phyloP scores from a whole-genome alignment of 371 early-diverging fungal species.

The Syncephalastrum monosporum region DNA sequence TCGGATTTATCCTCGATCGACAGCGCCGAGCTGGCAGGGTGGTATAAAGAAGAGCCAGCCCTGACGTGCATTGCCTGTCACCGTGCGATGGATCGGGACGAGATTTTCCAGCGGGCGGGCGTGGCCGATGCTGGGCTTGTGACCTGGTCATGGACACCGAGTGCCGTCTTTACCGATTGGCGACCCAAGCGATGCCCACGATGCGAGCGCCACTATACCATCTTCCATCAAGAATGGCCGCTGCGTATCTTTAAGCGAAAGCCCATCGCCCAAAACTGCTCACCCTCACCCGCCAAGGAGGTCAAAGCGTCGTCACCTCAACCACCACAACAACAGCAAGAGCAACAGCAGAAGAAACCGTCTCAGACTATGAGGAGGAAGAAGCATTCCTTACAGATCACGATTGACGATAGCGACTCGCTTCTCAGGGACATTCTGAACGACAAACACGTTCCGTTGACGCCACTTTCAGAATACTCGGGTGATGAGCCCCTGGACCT shows the following conservation, averaged over 20 bases:
- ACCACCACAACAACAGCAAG: not conserved
- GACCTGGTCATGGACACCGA: conserved; percentile 55
- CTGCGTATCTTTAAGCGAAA: conserved; percentile 23
- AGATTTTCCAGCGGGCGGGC: conserved; percentile 31
- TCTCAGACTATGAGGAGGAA: not conserved
- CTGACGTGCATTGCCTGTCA: conserved; percentile 37
- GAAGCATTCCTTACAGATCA: not conserved
- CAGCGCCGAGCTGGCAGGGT: conserved; percentile 21
- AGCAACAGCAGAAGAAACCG: not conserved
- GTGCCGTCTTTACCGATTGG: conserved; percentile 46
- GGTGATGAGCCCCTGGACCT: not conserved
- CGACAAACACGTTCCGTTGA: not conserved
- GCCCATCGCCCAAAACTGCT: not conserved
- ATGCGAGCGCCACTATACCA: conserved; percentile 42
- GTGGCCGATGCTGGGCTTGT: conserved; percentile 35
- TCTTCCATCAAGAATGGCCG: conserved; percentile 50
- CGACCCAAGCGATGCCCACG: conserved; percentile 42
- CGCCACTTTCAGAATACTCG: not conserved
- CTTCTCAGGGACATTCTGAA: not conserved
- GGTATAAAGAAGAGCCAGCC: conserved; percentile 14
- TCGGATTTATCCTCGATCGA: conserved; percentile 45
- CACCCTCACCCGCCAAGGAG: not conserved
- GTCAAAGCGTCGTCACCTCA: not conserved
- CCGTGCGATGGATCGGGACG: conserved; percentile 26
- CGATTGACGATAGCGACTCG: not conserved